These are phyloP conservation scores for Pholiota conissans DNA, from an alignment of 768 basidiomycete species.

Conservation along the genomic window DNA sequence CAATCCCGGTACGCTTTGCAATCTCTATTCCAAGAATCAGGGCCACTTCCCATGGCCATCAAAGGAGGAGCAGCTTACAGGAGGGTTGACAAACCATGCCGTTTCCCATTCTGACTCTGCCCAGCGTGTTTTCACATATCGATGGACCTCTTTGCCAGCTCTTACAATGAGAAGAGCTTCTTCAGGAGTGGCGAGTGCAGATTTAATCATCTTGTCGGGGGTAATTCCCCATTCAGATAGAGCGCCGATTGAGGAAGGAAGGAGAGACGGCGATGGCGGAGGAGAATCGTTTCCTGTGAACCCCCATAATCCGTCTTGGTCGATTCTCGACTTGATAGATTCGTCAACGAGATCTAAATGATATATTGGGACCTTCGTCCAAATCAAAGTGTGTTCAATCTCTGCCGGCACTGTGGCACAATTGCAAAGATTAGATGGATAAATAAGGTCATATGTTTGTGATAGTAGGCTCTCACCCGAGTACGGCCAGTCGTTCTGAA, in stretches of 20 bases:
- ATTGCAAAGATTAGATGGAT: neutral
- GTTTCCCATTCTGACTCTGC: constrained; percentile 79
- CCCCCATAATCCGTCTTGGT: constrained; percentile 80
- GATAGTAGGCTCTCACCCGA: constrained; percentile 49
- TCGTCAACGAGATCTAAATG: constrained; percentile 56
- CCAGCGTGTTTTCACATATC: constrained; percentile 70
- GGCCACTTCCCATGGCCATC: neutral
- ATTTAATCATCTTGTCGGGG: constrained; percentile 56
- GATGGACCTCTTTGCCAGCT: constrained; percentile 59
- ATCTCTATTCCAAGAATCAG: constrained; percentile 43
- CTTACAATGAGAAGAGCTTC: constrained; percentile 50
- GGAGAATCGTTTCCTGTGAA: constrained; percentile 65
- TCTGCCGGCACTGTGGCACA: constrained; percentile 56
- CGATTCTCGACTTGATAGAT: constrained; percentile 54
- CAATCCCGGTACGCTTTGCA: constrained; percentile 80
- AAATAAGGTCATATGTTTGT: neutral
- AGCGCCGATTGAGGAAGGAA: constrained; percentile 58
- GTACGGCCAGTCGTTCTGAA: constrained; percentile 89
- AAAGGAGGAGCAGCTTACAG: constrained; percentile 50
- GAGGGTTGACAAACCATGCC: constrained; percentile 90
- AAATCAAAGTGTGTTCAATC: constrained; percentile 74
- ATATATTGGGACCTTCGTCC: constrained; percentile 74
- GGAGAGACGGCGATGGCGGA: constrained; percentile 58
- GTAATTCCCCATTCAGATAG: constrained; percentile 74
- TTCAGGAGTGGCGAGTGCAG: constrained; percentile 47